A percentile compares a stretch with the other conserved stretches of the same genome.
These are phyloP conservation scores for Erodium maritimum DNA, from an alignment of 345 rosid genomes.

Conservation along the genomic window DNA sequence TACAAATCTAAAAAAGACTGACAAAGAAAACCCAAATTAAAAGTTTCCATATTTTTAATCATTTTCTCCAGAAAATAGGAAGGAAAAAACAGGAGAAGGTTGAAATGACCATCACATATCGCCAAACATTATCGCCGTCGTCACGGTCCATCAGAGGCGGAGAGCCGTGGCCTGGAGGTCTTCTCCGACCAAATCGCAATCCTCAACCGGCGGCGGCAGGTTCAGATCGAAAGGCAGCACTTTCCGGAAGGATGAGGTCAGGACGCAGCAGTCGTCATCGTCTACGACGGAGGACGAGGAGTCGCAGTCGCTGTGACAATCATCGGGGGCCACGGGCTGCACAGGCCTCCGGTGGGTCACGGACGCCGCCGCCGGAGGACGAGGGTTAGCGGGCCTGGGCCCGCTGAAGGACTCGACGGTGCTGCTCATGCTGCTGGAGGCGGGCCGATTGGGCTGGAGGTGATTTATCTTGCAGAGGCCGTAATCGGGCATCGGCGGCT, in stretches of 20 bases:
- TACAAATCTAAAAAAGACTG: constrained; percentile 4
- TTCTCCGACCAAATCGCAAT: constrained; percentile 8
- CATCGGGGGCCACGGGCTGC: constrained; percentile 22
- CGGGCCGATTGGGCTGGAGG: constrained; percentile 10
- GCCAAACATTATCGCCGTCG: background rate
- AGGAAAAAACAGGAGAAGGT: background rate
- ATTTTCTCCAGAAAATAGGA: constrained; percentile 15
- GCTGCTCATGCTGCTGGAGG: constrained; percentile 28
- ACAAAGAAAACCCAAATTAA: constrained; percentile 2
- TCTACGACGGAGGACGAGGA: constrained; percentile 39
- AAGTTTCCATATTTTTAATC: constrained; percentile 8
- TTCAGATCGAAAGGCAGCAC: constrained; percentile 35
- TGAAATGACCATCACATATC: background rate
- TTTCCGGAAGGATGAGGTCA: constrained; percentile 15
- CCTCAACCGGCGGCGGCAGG: constrained; percentile 21
- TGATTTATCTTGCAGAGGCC: background rate
- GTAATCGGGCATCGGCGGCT: constrained; percentile 1
- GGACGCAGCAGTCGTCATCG: constrained; percentile 21
- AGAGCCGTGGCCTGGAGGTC: constrained; percentile 24
- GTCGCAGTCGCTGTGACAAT: constrained; percentile 35
- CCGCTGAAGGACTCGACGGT: constrained; percentile 30
- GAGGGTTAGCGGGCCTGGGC: constrained; percentile 4
- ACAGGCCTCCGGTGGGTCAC: constrained; percentile 1
- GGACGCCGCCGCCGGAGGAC: background rate
- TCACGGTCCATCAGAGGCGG: constrained; percentile 17